Percentiles rank a stretch among this genome's conserved stretches.
Evolutionary conservation across 257 asterid species (phyloP).

Genomic region (Gentiana dahurica): DNA sequence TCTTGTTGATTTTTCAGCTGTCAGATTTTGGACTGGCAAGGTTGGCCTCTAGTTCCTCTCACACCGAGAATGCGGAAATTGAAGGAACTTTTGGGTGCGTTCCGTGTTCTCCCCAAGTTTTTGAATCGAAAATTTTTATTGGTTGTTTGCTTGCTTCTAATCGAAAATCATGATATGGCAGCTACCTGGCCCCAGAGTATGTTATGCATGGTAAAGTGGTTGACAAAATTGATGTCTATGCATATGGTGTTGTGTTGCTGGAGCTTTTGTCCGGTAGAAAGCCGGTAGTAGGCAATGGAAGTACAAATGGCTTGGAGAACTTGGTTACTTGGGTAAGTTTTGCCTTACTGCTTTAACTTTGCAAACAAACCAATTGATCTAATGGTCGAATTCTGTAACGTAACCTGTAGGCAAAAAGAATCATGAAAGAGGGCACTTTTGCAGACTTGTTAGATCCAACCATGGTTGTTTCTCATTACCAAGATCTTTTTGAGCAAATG

Average conservation of each 20-base stretch:
- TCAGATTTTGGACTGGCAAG: slow-evolving; percentile 95
- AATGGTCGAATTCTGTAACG: no score
- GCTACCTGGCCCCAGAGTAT: slow-evolving; percentile 94
- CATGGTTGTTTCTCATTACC: slow-evolving; percentile 33
- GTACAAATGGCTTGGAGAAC: slow-evolving; percentile 62
- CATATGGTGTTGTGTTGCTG: slow-evolving; percentile 90
- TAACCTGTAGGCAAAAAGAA: slow-evolving; percentile 52
- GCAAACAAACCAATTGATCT: no score
- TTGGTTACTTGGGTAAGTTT: slow-evolving; percentile 85
- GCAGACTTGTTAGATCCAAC: slow-evolving; percentile 53
- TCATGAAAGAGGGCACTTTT: slow-evolving; percentile 41
- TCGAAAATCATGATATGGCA: slow-evolving; percentile 14
- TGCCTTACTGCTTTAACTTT: slow-evolving; percentile 1
- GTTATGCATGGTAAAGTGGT: slow-evolving; percentile 70
- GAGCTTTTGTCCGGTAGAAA: slow-evolving; percentile 86
- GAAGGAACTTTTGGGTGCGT: slow-evolving; percentile 95
- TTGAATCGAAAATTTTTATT: slow-evolving; percentile 1
- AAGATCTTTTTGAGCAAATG: slow-evolving; percentile 55
- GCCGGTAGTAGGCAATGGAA: slow-evolving; percentile 51
- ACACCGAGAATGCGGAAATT: slow-evolving; percentile 44
- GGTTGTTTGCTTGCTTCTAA: neutral
- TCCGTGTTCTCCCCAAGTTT: slow-evolving; percentile 4
- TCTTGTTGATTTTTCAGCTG: slow-evolving; percentile 26
- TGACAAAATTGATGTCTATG: slow-evolving; percentile 75
- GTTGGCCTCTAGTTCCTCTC: slow-evolving; percentile 54